Evolutionary conservation across 805 yeast species (phyloP).

Genomic region (Lipomyces kockii): DNA sequence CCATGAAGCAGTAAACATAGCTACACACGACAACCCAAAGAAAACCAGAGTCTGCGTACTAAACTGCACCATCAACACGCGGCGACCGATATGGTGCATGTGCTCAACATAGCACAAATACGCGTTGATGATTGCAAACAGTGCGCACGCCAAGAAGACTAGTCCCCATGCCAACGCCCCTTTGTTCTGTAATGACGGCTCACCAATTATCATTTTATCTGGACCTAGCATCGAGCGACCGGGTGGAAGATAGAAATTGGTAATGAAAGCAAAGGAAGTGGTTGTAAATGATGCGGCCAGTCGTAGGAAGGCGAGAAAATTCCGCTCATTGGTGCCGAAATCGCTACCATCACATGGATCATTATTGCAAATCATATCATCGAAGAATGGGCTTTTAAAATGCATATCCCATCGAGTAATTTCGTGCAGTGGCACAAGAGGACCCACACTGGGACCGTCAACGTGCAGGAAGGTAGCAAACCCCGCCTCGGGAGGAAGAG

Average conservation of each 20-base stretch:
- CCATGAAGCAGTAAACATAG: constrained; percentile 24
- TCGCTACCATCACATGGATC: constrained; percentile 37
- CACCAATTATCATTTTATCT: constrained; percentile 8
- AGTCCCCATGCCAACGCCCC: constrained; percentile 35
- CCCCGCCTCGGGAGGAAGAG: constrained; percentile 21
- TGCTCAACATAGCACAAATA: constrained; percentile 25
- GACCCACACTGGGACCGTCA: constrained; percentile 25
- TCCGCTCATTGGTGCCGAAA: constrained; percentile 35
- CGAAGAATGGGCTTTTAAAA: constrained; percentile 27
- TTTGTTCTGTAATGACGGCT: constrained; percentile 28
- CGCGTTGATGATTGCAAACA: constrained; percentile 28
- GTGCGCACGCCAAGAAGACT: constrained; percentile 22
- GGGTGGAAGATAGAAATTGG: constrained; percentile 30
- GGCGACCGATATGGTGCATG: constrained; percentile 26
- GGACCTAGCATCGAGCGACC: constrained; percentile 29
- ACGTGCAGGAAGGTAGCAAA: constrained; percentile 28
- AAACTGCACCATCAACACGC: constrained; percentile 30
- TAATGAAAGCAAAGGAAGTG: constrained; percentile 33
- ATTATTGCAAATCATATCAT: constrained; percentile 23
- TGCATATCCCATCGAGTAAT: constrained; percentile 35
- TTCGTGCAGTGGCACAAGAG: constrained; percentile 31
- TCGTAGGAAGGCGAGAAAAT: constrained; percentile 36
- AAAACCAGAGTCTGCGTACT: constrained; percentile 29
- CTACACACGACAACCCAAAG: constrained; percentile 21
- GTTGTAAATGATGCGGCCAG: constrained; percentile 34